Base-by-base conservation (phyloP, 176 grass and related monocot genomes). In the bread wheat (Triticum aestivum) region DNA sequence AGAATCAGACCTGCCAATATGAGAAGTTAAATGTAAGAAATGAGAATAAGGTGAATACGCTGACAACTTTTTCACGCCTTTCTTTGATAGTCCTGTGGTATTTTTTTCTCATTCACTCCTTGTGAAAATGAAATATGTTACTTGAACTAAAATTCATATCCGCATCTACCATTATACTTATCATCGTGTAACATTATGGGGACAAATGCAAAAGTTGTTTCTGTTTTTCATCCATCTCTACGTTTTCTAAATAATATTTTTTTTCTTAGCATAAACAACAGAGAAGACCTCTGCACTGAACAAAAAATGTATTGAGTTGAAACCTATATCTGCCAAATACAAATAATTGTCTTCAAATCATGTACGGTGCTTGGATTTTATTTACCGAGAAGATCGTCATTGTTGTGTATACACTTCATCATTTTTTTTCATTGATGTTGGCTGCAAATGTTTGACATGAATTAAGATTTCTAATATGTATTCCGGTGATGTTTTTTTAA, bases 161-260 rank as follows among this genome's bases (percentile, higher is more conserved):
- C 73, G 75, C 21, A 49, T 82, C 35, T 56, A 68, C 11, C 33
- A 82, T 83, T 42, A 45, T 51, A 54, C 68, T 41, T 45, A 79
- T 64, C 20, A 18, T 14, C 61, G 1, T 79, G 6, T 47, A 79
- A 80, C 14, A 24, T 10, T 89, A 3, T 66, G 4, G 9, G 39
- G 23, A 9, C 75, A 80, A 56, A 35, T 65, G 11, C 56, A 54
- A 41, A 71, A 11, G 9, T 72, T 24, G 38, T 72, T 41, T 39
- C n/a, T 29, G 8, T 81, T 87, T 89, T 88, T 51, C 71, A 72
- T 61, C 27, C 39, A 42, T 42, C 9, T 27, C 45, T 9, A 23
- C 21, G 37, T 72, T 72, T 42, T 42, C 37, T 70, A 5, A 42
- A 42, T 42, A 72, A 38, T n/a, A 64, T 84, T 68, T 79, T n/a